phyloP scores from a whole-genome alignment of 1,139 yeast species.

The Taphrina populina region DNA sequence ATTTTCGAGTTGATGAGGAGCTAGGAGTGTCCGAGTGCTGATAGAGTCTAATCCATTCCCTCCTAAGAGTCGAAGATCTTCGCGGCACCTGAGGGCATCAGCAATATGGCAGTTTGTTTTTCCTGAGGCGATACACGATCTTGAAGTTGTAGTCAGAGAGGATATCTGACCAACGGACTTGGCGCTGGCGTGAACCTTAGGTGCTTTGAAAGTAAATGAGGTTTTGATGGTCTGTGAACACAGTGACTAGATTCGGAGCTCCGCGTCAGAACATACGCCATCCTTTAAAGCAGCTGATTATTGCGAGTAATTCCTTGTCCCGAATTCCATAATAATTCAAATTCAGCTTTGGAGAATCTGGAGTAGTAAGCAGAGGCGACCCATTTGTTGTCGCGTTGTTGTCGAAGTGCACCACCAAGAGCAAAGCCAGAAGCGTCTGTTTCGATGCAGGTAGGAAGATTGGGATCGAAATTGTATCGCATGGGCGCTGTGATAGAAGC shows the following conservation, averaged over 20 bases:
- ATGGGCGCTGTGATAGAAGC: not conserved
- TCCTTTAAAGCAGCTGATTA: not conserved
- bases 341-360: too few relatives aligned
- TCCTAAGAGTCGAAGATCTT: not conserved
- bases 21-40: not conserved
- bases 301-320: conserved; percentile 2
- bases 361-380: too few relatives aligned
- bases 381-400: too few relatives aligned
- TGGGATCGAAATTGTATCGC: too few relatives aligned
- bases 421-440: too few relatives aligned
- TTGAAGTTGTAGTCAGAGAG: not conserved
- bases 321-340: not conserved
- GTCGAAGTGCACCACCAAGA: too few relatives aligned
- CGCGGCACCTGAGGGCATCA: not conserved
- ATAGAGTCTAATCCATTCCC: not conserved
- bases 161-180: conserved; percentile 5
- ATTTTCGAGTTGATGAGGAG: not conserved
- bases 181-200: not conserved
- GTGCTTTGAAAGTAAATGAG: not conserved
- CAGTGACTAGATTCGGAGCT: not conserved
- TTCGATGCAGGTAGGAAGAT: too few relatives aligned
- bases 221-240: not conserved
- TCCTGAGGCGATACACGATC: not conserved
- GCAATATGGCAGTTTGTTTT: not conserved
- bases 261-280: not conserved